Base-by-base conservation (phyloP, 1,284 basidiomycete species). In the Lentinus polychrous region DNA sequence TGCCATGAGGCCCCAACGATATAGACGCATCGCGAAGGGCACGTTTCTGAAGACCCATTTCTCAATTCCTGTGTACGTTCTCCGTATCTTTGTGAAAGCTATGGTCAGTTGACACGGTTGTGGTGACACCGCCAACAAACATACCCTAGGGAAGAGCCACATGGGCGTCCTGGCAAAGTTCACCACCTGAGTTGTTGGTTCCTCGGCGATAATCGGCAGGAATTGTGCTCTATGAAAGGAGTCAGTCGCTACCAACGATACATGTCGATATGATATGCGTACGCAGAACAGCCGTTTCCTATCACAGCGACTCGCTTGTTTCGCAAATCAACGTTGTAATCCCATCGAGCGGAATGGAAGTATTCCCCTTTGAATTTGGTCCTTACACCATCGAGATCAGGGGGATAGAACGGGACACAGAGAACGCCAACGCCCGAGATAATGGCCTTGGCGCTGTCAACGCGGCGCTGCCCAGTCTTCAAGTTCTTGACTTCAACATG, bases 101-200 rank as follows among this genome's bases (percentile, higher is more conserved):
- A 18, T 39, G 44, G 8, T 31, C 22, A 45, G 14, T 12, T 23
- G 32, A 17, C 20, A 22, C 45, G 34, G 23, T 12, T 27, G 14
- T 22, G 15, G 12, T 23, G 17, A 22, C 10, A 22, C 10, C 12
- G 20, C 18, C 8, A 23, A 40, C 27, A 48, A 8, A 52, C 65
- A 43, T 55, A 75, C 75, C 1, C 63, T 59, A 3, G 69, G 66
- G 1, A 73, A 12, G 22, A 71, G 61, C 75, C 75, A 78, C 42
- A 66, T 67, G 0, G 72, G 68, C 1, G 70, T 72, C 11, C 73
- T 67, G 55, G 68, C 69, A 53, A 76, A 76, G 35, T 77, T 68
- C 0, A 66, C 63, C 20, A 79, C 63, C 27, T 66, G 49, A 1
- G 70, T 64, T 2, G 55, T 60, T 8, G 69, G 64, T 39, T 70